These are phyloP conservation scores for Boletus coccyginus DNA, from an alignment of 768 basidiomycete species.

Conservation along the genomic window DNA sequence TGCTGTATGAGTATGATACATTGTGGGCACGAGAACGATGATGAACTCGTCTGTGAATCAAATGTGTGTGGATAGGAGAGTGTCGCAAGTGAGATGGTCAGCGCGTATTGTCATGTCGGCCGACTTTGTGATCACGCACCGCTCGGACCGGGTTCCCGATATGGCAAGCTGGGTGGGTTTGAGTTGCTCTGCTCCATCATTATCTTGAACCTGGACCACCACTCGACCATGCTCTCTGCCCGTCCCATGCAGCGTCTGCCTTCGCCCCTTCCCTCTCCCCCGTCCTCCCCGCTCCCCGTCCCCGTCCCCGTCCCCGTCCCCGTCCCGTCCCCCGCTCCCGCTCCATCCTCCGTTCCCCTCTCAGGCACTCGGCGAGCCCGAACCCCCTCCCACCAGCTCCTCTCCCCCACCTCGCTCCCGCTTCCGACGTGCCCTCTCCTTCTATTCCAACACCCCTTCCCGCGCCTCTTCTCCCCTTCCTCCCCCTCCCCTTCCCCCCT, in stretches of 20 bases:
- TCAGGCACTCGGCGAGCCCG: too few species aligned
- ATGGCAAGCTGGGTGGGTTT: slow-evolving; percentile 7
- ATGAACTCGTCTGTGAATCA: too few species aligned
- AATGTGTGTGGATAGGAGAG: too few species aligned
- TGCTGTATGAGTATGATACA: too few species aligned
- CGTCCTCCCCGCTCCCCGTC: not conserved
- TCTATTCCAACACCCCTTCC: slow-evolving; percentile 15
- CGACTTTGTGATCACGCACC: slow-evolving; percentile 15
- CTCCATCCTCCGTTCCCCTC: too few species aligned
- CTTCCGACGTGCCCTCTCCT: slow-evolving; percentile 29
- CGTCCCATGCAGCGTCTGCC: slow-evolving; percentile 31
- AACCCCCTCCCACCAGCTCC: too few species aligned
- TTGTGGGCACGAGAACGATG: too few species aligned
- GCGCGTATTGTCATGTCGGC: slow-evolving; percentile 5
- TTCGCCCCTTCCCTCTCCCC: not conserved
- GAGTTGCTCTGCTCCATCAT: not conserved
- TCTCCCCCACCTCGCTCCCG: slow-evolving; percentile 16
- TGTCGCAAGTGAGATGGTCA: not conserved
- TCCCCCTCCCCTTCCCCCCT: not conserved
- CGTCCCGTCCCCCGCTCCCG: not conserved
- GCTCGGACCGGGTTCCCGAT: slow-evolving; percentile 19
- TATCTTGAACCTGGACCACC: not conserved
- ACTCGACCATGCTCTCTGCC: slow-evolving; percentile 31
- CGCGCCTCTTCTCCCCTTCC: not conserved
- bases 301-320: not conserved